These are phyloP conservation scores for Alternaria ventricosa DNA, from an alignment of 2,329 filamentous ascomycete genomes.

Conservation along the genomic window DNA sequence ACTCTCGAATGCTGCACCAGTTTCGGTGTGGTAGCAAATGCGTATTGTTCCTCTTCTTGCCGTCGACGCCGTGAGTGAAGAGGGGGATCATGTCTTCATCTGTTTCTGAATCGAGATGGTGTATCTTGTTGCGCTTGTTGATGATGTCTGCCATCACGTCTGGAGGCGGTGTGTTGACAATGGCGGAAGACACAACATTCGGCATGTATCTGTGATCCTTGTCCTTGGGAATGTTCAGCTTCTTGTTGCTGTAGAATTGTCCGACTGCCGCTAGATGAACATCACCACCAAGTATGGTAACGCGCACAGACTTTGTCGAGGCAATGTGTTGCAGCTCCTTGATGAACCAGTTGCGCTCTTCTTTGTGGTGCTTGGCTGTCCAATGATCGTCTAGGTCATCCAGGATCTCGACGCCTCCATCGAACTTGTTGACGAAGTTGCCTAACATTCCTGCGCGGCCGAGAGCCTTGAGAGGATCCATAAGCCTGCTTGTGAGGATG, in stretches of 20 bases:
- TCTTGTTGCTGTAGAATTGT: conserved; percentile 93
- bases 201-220: conserved; percentile 96
- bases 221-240: conserved; percentile 75
- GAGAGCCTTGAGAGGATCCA: conserved; percentile 89
- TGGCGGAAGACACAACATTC: conserved; percentile 91
- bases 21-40: conserved; percentile 87
- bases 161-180: conserved; percentile 89
- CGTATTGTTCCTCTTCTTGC: conserved; percentile 89
- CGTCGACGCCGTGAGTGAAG: conserved; percentile 87
- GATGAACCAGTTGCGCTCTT: conserved; percentile 83
- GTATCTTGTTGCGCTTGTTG: conserved; percentile 86
- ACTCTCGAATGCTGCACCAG: conserved; percentile 92
- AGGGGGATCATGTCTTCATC: conserved; percentile 97
- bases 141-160: conserved; percentile 88
- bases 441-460: conserved; percentile 82
- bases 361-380: conserved; percentile 94
- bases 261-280: conserved; percentile 92
- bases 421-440: conserved; percentile 82
- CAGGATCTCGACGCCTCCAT: conserved; percentile 88
- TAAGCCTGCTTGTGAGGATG: conserved; percentile 78
- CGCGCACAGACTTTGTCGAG: conserved; percentile 86
- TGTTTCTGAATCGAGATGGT: conserved; percentile 72
- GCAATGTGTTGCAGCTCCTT: conserved; percentile 93
- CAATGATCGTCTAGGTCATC: conserved; percentile 96
- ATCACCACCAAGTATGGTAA: conserved; percentile 93